Percentiles rank a stretch among this genome's conserved stretches.
phyloP scores from a whole-genome alignment of 345 rosid genomes.

The sweet orange (Citrus sinensis) region DVS_A1.0 CM039166.1:20297001-20297500 shows the following conservation, averaged over 20 bases:
- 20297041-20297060: neutral
- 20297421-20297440: conserved; percentile 90
- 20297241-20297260: conserved; percentile 98
- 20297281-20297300: conserved; percentile 3
- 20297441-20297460: conserved; percentile 72
- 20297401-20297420: conserved; percentile 99
- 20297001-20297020: neutral
- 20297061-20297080: neutral
- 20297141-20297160: conserved; percentile 97
- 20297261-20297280: conserved; percentile 70
- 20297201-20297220: conserved; percentile 98
- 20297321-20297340: conserved; percentile 3
- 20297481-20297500: conserved; percentile 90
- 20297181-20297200: conserved; percentile 96
- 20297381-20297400: conserved; percentile 84
- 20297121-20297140: conserved; percentile 97
- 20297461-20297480: conserved; percentile 84
- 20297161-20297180: conserved; percentile 93
- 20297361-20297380: conserved; percentile 18
- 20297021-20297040: neutral
- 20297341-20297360: neutral
- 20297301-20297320: conserved; percentile 2
- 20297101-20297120: conserved; percentile 76
- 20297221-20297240: conserved; percentile 89
- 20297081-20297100: neutral